Percentiles rank a stretch among this genome's conserved stretches.
These are phyloP conservation scores for Hordeum pubiflorum DNA, from an alignment of 202 grass and related monocot species.

Conservation along the genomic window DNA sequence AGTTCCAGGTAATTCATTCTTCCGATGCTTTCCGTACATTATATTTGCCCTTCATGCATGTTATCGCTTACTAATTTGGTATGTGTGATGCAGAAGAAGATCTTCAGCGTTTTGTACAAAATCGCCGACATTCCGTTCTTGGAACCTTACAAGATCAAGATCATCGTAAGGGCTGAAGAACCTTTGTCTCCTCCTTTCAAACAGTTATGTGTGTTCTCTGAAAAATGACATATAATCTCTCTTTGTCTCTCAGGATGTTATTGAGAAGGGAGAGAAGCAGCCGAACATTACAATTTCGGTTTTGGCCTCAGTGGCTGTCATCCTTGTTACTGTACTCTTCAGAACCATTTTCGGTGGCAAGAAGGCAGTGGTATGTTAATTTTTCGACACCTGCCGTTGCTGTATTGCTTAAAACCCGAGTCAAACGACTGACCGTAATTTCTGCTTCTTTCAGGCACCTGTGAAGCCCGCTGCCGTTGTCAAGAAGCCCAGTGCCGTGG, in stretches of 20 bases:
- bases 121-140: constrained; percentile 64
- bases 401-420: neutral
- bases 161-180: constrained; percentile 49
- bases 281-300: constrained; percentile 74
- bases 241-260: neutral
- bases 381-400: neutral
- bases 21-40: neutral
- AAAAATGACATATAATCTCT: neutral
- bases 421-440: neutral
- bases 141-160: constrained; percentile 78
- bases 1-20: constrained; percentile 52
- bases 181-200: neutral
- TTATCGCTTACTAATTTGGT: neutral
- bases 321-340: constrained; percentile 54
- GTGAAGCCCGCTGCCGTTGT: constrained; percentile 18
- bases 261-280: constrained; percentile 65
- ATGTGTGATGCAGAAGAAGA: constrained; percentile 62
- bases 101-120: constrained; percentile 80
- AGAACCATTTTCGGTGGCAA: constrained; percentile 60
- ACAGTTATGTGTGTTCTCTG: neutral
- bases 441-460: constrained; percentile 28
- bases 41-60: neutral
- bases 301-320: constrained; percentile 48
- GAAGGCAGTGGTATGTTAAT: constrained; percentile 51
- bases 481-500: neutral